Evolutionary conservation across 2,329 filamentous ascomycete species (phyloP).

Genomic region (Chalaropsis ovoidea): DNA sequence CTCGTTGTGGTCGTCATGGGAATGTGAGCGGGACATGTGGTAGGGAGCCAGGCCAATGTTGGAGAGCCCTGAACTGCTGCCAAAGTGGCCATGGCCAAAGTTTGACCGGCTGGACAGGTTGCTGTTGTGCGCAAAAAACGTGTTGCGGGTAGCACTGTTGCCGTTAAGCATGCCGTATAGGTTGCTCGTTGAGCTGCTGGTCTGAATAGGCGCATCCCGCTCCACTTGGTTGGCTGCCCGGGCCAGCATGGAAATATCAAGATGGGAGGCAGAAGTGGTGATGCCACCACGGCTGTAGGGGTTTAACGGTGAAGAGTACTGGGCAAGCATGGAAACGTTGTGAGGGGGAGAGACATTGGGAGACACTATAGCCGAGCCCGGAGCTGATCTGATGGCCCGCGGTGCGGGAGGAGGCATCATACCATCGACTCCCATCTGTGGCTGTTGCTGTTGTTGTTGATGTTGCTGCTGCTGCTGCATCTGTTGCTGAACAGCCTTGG

Average conservation of each 20-base stretch:
- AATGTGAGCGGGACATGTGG: constrained; percentile 85
- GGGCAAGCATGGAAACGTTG: constrained; percentile 63
- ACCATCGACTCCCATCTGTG: constrained; percentile 46
- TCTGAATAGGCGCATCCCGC: constrained; percentile 36
- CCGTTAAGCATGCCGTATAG: constrained; percentile 34
- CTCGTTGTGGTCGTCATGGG: constrained; percentile 64
- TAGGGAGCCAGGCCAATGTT: constrained; percentile 63
- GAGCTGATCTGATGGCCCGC: constrained; percentile 78
- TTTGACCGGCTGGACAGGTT: constrained; percentile 23
- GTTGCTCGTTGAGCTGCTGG: constrained; percentile 32
- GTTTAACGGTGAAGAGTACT: constrained; percentile 28
- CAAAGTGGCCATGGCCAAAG: constrained; percentile 45
- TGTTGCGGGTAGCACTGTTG: constrained; percentile 24
- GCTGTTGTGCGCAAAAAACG: constrained; percentile 23
- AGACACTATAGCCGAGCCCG: constrained; percentile 75
- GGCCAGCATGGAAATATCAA: constrained; percentile 51
- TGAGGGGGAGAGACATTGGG: constrained; percentile 93
- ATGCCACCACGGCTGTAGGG: constrained; percentile 42
- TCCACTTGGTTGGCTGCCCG: constrained; percentile 53
- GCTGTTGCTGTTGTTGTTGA: constrained; percentile 93
- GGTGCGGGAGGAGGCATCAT: constrained; percentile 67
- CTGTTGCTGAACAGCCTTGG: constrained; percentile 62
- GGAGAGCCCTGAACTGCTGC: constrained; percentile 47
- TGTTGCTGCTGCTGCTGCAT: constrained; percentile 88
- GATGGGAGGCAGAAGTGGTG: constrained; percentile 33